Evolutionary conservation across 2,329 filamentous ascomycete species (phyloP), one percentile per base, ranked within the genome.

Genomic region (Graphium sp.): DNA sequence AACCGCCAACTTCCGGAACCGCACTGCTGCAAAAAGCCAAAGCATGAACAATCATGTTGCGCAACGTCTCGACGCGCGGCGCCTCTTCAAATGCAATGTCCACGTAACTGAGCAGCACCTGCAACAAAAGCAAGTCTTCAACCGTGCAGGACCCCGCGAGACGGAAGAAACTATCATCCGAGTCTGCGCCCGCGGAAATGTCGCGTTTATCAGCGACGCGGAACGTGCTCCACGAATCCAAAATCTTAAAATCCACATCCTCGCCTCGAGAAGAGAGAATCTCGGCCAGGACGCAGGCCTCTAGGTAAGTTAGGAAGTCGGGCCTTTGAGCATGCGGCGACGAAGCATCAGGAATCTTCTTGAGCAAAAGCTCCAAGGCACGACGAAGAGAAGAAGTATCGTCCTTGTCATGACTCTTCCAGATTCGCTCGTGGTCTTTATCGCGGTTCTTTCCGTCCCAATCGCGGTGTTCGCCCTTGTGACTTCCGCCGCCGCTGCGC

Each of bases 1-100:
- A 34, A 25, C 45, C 40, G 2, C 45, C 48, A 18, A 18, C 18
- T 3, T 18, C 47, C 46, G 7, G 48, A 44, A 31, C 45, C 29
- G 16, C 40, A 30, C 15, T 34, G 32, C 13, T 34, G 28, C 37
- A 40, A 17, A 34, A 32, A 22, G 32, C 27, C 24, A 38, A 35
- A 3, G 35, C 35, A 12, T 37, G 34, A 24, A 29, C 34, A 28
- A 40, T 34, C 22, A 37, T 34, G 20, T 36, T 33, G 23, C 35
- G 32, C 14, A 40, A 22, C 24, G 35, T 35, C 35, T 30, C 24
- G 22, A 39, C 34, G 16, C 36, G 29, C 23, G 31, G 25, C 4
- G 35, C 32, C 10, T 32, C 37, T 8, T 28, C 12, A n/a, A n/a
- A n/a, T n/a, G n/a, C n/a, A n/a, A n/a, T 24, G 14, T 27, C 28